Conservation (phyloP, 805 yeast genomes). For the Zygotorulaspora florentina region DNA sequence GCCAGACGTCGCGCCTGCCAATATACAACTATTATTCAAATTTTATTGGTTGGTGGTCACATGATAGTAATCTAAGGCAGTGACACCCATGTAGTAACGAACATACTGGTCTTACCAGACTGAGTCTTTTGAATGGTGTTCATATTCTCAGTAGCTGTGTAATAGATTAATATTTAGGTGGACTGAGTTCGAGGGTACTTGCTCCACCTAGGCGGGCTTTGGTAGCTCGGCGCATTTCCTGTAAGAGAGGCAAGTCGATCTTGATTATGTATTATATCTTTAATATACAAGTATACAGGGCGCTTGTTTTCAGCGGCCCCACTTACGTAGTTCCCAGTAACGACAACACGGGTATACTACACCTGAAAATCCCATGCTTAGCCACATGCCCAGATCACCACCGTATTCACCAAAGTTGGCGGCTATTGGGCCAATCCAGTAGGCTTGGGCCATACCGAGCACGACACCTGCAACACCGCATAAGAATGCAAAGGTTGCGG, state of each 20-base stretch:
- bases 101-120: background rate
- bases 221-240: no score
- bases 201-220: no score
- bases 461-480: slow-evolving; percentile 79
- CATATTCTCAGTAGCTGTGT: no score
- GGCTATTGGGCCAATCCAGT: slow-evolving; percentile 77
- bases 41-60: slow-evolving; percentile 8
- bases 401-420: slow-evolving; percentile 57
- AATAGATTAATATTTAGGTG: no score
- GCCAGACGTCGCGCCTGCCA: slow-evolving; percentile 3
- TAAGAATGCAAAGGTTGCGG: slow-evolving; percentile 61
- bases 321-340: slow-evolving; percentile 56
- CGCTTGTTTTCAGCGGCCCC: slow-evolving; percentile 38
- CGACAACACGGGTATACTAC: slow-evolving; percentile 61
- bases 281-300: background rate
- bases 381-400: slow-evolving; percentile 81
- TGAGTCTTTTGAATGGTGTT: no score
- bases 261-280: background rate
- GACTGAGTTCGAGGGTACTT: no score
- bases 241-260: background rate
- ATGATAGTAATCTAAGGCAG: background rate
- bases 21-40: slow-evolving; percentile 1
- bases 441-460: slow-evolving; percentile 83
- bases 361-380: slow-evolving; percentile 67
- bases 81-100: background rate